These are phyloP conservation scores for Trametes sanguinea DNA, from an alignment of 768 basidiomycete genomes.

Conservation along the genomic window DNA sequence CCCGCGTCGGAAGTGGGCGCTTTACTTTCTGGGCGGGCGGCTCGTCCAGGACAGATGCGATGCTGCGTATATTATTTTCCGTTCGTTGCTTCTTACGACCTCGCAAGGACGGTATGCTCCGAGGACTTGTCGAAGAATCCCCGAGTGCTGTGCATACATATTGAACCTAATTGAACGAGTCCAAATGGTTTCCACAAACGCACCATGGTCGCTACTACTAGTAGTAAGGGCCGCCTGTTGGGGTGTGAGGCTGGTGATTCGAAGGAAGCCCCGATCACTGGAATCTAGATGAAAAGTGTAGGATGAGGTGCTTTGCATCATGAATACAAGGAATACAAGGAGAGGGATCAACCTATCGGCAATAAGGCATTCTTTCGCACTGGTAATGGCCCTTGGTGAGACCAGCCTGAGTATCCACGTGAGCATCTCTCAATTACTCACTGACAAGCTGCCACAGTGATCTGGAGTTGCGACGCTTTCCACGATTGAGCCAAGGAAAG, in stretches of 20 bases:
- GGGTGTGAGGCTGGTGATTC: background rate
- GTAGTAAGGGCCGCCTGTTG: background rate
- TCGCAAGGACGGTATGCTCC: too few relatives aligned
- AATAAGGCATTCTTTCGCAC: background rate
- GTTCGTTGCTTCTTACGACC: too few relatives aligned
- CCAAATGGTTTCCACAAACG: background rate
- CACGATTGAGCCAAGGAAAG: conserved; percentile 26
- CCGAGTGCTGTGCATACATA: too few relatives aligned
- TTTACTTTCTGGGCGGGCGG: background rate
- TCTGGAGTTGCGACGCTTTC: conserved; percentile 13
- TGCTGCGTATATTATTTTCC: too few relatives aligned
- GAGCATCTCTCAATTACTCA: background rate
- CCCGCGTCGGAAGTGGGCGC: background rate
- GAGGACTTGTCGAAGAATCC: too few relatives aligned
- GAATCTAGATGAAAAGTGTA: background rate
- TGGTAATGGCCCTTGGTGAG: too few relatives aligned
- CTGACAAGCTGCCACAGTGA: conserved; percentile 16
- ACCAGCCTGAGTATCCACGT: too few relatives aligned
- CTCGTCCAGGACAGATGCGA: too few relatives aligned
- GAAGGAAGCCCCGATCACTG: background rate
- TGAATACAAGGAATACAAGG: too few relatives aligned
- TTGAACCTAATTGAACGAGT: background rate
- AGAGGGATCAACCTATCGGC: too few relatives aligned
- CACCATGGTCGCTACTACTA: background rate
- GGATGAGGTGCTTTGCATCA: too few relatives aligned